Conservation (phyloP, 1,284 basidiomycete genomes). For the Cryptococcus sp. region DNA sequence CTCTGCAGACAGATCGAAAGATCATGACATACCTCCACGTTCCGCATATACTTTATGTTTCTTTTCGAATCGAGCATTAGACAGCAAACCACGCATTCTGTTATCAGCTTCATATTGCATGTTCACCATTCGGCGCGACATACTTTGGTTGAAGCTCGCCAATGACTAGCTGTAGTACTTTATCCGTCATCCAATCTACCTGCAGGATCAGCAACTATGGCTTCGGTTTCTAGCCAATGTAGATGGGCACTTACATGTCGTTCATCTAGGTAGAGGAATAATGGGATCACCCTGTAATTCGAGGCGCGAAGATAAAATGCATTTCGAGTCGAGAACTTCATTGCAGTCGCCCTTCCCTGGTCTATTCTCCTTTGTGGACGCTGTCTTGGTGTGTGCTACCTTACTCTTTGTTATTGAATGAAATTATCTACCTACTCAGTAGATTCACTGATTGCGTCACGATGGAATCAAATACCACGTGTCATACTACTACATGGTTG, state of each 20-base stretch:
- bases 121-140: not conserved
- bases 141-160: constrained; percentile 33
- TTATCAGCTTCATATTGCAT: not conserved
- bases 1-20: not conserved
- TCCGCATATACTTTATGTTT: constrained; percentile 45
- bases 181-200: constrained; percentile 45
- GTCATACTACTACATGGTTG: not conserved
- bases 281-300: constrained; percentile 41
- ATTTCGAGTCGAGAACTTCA: constrained; percentile 44
- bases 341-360: constrained; percentile 5
- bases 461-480: constrained; percentile 13
- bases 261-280: constrained; percentile 46
- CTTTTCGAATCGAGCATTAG: constrained; percentile 22
- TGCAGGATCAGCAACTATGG: constrained; percentile 4
- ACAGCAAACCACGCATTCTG: constrained; percentile 30
- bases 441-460: too few species aligned
- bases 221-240: not conserved
- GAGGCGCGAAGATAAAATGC: constrained; percentile 42
- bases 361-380: too few species aligned
- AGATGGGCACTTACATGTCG: constrained; percentile 31
- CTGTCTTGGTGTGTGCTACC: too few species aligned
- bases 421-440: too few species aligned
- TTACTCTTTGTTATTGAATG: too few species aligned
- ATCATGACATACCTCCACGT: constrained; percentile 33
- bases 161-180: constrained; percentile 39